A percentile compares a stretch with the other conserved stretches of the same genome.
These are phyloP conservation scores for Diaporthe aspalathi DNA, from an alignment of 2,329 filamentous ascomycete species.

Conservation along the genomic window DNA sequence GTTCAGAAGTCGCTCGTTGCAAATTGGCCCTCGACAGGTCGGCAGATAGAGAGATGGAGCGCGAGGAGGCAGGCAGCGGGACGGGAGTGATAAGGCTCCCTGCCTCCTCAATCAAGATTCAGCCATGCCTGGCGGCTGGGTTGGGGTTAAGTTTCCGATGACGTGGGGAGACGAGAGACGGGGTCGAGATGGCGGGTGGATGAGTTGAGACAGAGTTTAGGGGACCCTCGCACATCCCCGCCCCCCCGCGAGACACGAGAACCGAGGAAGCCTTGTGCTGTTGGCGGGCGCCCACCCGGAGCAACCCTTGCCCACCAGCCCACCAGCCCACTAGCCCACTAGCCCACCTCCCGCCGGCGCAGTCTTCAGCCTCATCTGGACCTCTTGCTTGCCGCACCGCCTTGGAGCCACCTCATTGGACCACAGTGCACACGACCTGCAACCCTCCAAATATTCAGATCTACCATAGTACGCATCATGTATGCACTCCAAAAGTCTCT, in stretches of 20 bases:
- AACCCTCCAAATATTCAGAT: not conserved
- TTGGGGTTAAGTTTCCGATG: slow-evolving; percentile 20
- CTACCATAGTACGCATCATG: no score
- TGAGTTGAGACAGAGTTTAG: slow-evolving; percentile 26
- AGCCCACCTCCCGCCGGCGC: slow-evolving; percentile 9
- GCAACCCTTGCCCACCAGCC: not conserved
- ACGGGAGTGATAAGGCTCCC: not conserved
- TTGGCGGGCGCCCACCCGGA: not conserved
- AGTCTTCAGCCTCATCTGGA: slow-evolving; percentile 22
- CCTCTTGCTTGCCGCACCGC: not conserved
- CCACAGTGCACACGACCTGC: not conserved
- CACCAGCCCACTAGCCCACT: no score
- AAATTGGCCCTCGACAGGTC: no score
- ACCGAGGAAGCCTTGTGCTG: slow-evolving; percentile 16
- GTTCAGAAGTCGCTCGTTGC: slow-evolving; percentile 7
- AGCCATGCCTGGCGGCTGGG: slow-evolving; percentile 20
- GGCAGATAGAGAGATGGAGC: no score
- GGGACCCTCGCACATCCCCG: slow-evolving; percentile 25
- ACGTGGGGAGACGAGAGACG: not conserved
- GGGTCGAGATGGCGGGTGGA: not conserved
- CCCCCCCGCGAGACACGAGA: slow-evolving; percentile 15
- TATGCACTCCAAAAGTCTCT: no score
- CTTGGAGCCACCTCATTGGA: not conserved
- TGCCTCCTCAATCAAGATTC: not conserved
- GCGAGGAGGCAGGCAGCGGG: not conserved